phyloP scores from a whole-genome alignment of 768 basidiomycete species.

The Leucosporidium scottii region DNA sequence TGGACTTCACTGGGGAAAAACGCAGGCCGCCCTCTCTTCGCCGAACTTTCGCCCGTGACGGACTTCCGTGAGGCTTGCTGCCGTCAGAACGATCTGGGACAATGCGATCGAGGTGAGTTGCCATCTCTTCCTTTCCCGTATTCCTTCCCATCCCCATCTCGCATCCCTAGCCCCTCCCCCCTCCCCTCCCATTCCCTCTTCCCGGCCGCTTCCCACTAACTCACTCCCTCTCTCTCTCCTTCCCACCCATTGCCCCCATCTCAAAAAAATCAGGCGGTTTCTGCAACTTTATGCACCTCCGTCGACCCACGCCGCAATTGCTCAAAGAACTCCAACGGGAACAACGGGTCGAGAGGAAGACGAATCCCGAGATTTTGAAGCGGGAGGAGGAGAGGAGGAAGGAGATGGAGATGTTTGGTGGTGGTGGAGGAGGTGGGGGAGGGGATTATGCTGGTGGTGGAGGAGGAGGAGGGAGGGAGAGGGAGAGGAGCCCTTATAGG shows the following conservation, averaged over 20 bases:
- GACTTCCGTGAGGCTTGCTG: slow-evolving; percentile 99
- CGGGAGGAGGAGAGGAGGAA: slow-evolving; percentile 34
- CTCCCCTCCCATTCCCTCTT: not conserved
- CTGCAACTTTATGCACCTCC: slow-evolving; percentile 11
- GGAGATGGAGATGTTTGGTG: slow-evolving; percentile 33
- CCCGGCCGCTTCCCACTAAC: not conserved
- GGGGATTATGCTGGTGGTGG: slow-evolving; percentile 2
- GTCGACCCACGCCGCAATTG: not conserved
- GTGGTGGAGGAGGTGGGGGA: slow-evolving; percentile 1
- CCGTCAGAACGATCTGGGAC: slow-evolving; percentile 95
- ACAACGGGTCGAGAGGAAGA: not conserved
- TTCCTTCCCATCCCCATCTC: no score
- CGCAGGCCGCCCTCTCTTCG: slow-evolving; percentile 88
- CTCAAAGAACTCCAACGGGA: not conserved
- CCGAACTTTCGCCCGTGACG: slow-evolving; percentile 95
- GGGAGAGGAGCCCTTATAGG: not conserved
- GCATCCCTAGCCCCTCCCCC: not conserved
- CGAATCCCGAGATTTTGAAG: slow-evolving; percentile 16
- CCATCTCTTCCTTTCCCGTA: no score
- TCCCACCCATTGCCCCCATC: no score
- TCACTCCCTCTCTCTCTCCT: not conserved
- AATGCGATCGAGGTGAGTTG: slow-evolving; percentile 64
- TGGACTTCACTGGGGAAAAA: no score
- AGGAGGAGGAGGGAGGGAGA: slow-evolving; percentile 8
- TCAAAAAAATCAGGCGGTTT: slow-evolving; percentile 49